Percentiles rank a stretch among this genome's conserved stretches.
phyloP scores from a whole-genome alignment of 768 basidiomycete genomes.

The Phlebiopsis gigantea region DNA sequence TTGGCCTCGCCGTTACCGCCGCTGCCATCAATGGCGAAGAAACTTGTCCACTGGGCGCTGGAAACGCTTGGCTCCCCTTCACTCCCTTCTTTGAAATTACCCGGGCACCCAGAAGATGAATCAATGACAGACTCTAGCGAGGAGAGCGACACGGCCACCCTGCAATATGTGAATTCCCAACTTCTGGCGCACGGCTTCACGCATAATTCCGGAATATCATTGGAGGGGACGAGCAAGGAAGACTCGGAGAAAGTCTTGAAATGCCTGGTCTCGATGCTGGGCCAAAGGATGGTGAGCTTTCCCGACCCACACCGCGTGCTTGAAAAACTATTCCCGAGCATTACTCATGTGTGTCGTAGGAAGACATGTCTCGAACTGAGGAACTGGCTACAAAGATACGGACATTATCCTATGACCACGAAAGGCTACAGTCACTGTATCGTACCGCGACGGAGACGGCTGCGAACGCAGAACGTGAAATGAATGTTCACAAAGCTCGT shows the following conservation, averaged over 20 bases:
- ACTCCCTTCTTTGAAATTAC: constrained; percentile 20
- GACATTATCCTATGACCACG: constrained; percentile 77
- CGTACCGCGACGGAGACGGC: constrained; percentile 50
- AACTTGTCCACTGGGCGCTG: constrained; percentile 48
- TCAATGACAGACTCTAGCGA: constrained; percentile 35
- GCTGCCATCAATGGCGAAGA: constrained; percentile 28
- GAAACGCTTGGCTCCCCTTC: constrained; percentile 35
- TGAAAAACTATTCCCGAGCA: background rate
- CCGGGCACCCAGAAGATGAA: background rate
- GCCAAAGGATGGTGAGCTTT: constrained; percentile 67
- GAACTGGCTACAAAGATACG: constrained; percentile 68
- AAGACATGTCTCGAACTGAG: constrained; percentile 78
- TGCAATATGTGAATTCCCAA: constrained; percentile 80
- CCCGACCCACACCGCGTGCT: background rate
- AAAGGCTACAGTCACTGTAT: constrained; percentile 66
- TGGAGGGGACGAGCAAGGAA: constrained; percentile 56
- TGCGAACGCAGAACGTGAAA: constrained; percentile 75
- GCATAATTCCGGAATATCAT: constrained; percentile 53
- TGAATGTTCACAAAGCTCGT: constrained; percentile 66
- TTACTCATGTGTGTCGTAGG: constrained; percentile 29
- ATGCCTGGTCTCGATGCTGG: constrained; percentile 70
- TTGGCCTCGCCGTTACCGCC: background rate
- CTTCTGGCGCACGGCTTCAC: constrained; percentile 79
- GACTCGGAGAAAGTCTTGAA: constrained; percentile 59
- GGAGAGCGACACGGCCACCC: constrained; percentile 47